Evolutionary conservation across 805 yeast species (phyloP), one percentile per base, ranked within the genome.

Genomic region (Suhomyces emberorum): DNA sequence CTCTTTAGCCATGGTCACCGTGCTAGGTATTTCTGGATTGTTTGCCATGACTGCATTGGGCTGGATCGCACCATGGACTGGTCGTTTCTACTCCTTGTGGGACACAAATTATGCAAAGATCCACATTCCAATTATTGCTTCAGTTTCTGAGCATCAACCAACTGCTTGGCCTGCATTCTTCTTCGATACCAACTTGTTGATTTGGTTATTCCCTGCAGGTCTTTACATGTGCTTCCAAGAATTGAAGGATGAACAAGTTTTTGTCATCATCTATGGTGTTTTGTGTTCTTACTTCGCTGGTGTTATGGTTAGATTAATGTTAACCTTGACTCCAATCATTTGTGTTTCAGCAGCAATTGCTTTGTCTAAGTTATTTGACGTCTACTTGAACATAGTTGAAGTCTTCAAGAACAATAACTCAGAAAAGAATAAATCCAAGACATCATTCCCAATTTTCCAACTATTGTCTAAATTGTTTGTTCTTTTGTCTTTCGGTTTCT

Each of bases 121-220:
- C 48, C 98, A 93, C 59, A 93, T 93, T 53, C 99, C 98, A 30
- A 93, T 93, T 57, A 93, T 93, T 64, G 98, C 99, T 1, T 89
- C 97, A 3, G 98, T 93, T 25, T 87, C 96, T 10, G 99, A 93
- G 69, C 99, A 93, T 71, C 99, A 93, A 72, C 99, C 99, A 41
- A 91, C 98, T n/a, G 96, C 98, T 3, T 93, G 99, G 99, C 95
- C 98, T 8, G 80, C 97, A 9, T 95, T 93, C 62, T 93, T 88
- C 76, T 87, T 91, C 59, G 98, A 93, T 61, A 82, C 93, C 34
- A 86, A 81, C 53, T 77, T 91, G 72, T 72, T 93, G 64, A 86
- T 91, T 53, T 95, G 98, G 98, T 72, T 93, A 49, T 93, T 93
- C 86, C 98, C 99, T 35, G 97, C 89, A 4, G 99, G 98, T 46